Base-by-base conservation (phyloP, 768 basidiomycete species). In the Boletus bicolor region DNA sequence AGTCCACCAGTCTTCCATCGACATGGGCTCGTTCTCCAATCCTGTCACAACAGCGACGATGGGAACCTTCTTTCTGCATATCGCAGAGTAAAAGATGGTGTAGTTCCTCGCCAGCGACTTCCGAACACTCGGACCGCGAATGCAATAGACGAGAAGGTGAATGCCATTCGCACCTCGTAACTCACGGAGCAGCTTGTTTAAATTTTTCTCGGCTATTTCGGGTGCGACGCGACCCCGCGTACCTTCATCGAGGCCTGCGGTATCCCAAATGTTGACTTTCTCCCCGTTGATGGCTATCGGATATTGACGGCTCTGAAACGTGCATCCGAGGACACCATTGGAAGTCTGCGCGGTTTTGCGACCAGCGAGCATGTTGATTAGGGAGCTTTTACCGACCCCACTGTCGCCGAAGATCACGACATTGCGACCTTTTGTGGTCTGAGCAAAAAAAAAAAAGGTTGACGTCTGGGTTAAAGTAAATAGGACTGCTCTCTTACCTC, bases 341-440 rank as follows among this genome's bases (percentile, higher is more conserved):
- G 75, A 75, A 4, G 69, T 68, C 6, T 53, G 32, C 0, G 76
- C 77, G 1, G 52, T 55, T 11, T 69, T 56, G 5, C 44, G 15
- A 28, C 69, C 72, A 30, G 62, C 62, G 19, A 79, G 57, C 72
- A 79, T 70, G 62, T 79, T 79, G 46, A 79, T 62, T 2, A 79
- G 56, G 3, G 75, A 75, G 54, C 78, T 79, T 60, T 79, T 79
- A 12, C 74, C 73, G 3, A 72, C 57, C 15, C 77, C 77, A 4
- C 71, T 70, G 43, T 78, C 76, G 1, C 78, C 77, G 41, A 79
- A 79, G 21, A 79, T 44, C 15, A 79, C 65, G n/a, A 79, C 48
- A 49, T 79, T 79, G 28, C 57, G 65, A 28, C 17, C 21, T 35
- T 54, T 56, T 4, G 30, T 28, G 17, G 37, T 9, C 61, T 64